These are phyloP conservation scores for Aspergillus phoenicis DNA, from an alignment of 2,329 filamentous ascomycete genomes.

Conservation along the genomic window DNA sequence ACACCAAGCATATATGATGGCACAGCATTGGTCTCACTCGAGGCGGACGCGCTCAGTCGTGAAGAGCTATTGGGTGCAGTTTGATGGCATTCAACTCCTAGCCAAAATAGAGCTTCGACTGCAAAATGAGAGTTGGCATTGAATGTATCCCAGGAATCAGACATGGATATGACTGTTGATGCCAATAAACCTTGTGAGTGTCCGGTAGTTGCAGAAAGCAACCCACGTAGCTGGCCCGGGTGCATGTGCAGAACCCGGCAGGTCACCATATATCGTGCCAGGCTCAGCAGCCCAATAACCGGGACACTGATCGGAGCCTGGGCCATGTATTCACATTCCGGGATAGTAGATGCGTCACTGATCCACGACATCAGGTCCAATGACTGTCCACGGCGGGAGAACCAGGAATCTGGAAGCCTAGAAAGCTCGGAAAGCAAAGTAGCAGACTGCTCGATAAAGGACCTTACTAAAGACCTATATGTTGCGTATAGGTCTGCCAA, in stretches of 20 bases:
- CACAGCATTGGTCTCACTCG: background rate
- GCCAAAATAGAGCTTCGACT: slow-evolving; percentile 31
- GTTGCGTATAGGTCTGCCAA: slow-evolving; percentile 18
- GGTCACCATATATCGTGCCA: slow-evolving; percentile 34
- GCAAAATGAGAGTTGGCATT: slow-evolving; percentile 28
- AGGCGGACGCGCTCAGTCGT: background rate
- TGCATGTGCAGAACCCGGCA: slow-evolving; percentile 31
- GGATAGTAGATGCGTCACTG: slow-evolving; percentile 28
- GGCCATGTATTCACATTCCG: slow-evolving; percentile 36
- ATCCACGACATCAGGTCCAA: slow-evolving; percentile 23
- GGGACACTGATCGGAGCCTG: slow-evolving; percentile 45
- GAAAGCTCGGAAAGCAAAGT: slow-evolving; percentile 14
- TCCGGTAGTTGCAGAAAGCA: slow-evolving; percentile 33
- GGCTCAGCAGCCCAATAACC: slow-evolving; percentile 39
- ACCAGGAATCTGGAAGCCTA: slow-evolving; percentile 3
- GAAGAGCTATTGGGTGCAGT: slow-evolving; percentile 14
- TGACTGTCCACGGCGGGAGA: slow-evolving; percentile 12
- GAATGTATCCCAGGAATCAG: slow-evolving; percentile 38
- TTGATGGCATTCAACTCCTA: slow-evolving; percentile 23
- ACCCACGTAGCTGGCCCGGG: slow-evolving; percentile 34
- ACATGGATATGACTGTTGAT: slow-evolving; percentile 38
- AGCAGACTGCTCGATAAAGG: slow-evolving; percentile 13
- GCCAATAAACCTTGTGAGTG: slow-evolving; percentile 45
- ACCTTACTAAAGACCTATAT: slow-evolving; percentile 21
- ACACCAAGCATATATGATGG: slow-evolving; percentile 23